Conservation (phyloP, 1,284 basidiomycete species). For the Agroathelia rolfsii region DNA sequence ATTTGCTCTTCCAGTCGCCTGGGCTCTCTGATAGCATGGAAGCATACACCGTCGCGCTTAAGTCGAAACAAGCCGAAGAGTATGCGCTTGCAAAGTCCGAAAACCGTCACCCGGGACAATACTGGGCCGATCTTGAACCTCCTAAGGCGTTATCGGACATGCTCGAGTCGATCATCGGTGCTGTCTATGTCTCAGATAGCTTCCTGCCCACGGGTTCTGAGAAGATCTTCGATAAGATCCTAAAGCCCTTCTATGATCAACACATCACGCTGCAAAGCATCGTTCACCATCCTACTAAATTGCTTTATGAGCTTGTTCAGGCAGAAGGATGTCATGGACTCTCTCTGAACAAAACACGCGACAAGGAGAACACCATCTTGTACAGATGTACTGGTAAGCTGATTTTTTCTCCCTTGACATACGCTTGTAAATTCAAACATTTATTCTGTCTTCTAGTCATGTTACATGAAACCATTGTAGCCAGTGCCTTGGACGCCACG, state of each 20-base stretch:
- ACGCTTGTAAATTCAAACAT: conserved; percentile 9
- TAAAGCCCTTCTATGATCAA: conserved; percentile 66
- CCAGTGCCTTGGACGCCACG: conserved; percentile 43
- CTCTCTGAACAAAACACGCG: too few relatives aligned
- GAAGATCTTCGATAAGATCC: conserved; percentile 51
- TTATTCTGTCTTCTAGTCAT: conserved; percentile 33
- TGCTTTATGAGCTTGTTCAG: conserved; percentile 62
- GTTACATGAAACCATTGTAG: conserved; percentile 53
- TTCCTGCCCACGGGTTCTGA: conserved; percentile 51
- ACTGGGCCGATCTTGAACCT: conserved; percentile 65
- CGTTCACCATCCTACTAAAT: conserved; percentile 63
- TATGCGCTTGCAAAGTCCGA: conserved; percentile 36
- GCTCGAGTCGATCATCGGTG: conserved; percentile 68
- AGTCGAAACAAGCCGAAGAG: conserved; percentile 37
- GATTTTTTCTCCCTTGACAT: conserved; percentile 5
- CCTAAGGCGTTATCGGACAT: conserved; percentile 73
- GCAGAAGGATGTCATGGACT: conserved; percentile 59
- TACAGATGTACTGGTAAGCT: conserved; percentile 41
- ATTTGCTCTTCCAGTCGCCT: conserved; percentile 48
- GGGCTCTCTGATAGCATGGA: conserved; percentile 39
- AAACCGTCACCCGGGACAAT: conserved; percentile 47
- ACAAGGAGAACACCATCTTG: too few relatives aligned
- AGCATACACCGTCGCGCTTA: conserved; percentile 42
- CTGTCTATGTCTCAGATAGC: conserved; percentile 64
- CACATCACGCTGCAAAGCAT: conserved; percentile 62